A percentile compares a stretch with the other conserved stretches of the same genome.
Conservation (phyloP, 1,139 yeast genomes). For the Nakaseomyces sp. region DNA sequence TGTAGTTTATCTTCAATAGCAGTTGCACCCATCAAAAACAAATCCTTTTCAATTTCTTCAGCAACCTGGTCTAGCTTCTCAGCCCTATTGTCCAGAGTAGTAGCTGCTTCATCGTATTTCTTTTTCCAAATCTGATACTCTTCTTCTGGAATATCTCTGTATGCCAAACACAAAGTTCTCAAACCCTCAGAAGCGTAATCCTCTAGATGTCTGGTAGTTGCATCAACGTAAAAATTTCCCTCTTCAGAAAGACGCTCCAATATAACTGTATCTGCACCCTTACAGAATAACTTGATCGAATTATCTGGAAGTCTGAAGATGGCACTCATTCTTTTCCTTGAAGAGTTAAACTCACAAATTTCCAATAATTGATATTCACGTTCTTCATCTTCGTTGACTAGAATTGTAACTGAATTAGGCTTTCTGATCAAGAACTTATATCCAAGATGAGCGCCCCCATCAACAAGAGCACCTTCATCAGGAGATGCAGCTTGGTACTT, state of each 20-base stretch:
- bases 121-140: constrained; percentile 63
- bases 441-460: constrained; percentile 88
- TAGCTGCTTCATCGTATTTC: constrained; percentile 68
- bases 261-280: constrained; percentile 97
- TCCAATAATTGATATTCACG: constrained; percentile 71
- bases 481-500: constrained; percentile 99
- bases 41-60: constrained; percentile 70
- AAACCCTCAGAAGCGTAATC: constrained; percentile 96
- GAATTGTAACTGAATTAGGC: constrained; percentile 73
- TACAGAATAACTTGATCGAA: constrained; percentile 75
- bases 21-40: constrained; percentile 86
- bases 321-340: constrained; percentile 96
- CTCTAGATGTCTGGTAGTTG: constrained; percentile 82
- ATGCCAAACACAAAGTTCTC: constrained; percentile 88
- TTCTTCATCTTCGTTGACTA: constrained; percentile 38
- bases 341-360: constrained; percentile 93
- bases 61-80: constrained; percentile 76
- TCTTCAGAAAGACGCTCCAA: constrained; percentile 70
- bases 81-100: constrained; percentile 66
- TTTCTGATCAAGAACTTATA: constrained; percentile 76
- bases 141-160: constrained; percentile 66
- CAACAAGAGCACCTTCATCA: constrained; percentile 97
- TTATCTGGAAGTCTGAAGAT: constrained; percentile 94
- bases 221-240: constrained; percentile 66
- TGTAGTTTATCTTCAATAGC: constrained; percentile 97